A percentile compares a stretch with the other conserved stretches of the same genome.
phyloP scores from a whole-genome alignment of 208 protist genomes.

The Trypanosoma caninum region DNA sequence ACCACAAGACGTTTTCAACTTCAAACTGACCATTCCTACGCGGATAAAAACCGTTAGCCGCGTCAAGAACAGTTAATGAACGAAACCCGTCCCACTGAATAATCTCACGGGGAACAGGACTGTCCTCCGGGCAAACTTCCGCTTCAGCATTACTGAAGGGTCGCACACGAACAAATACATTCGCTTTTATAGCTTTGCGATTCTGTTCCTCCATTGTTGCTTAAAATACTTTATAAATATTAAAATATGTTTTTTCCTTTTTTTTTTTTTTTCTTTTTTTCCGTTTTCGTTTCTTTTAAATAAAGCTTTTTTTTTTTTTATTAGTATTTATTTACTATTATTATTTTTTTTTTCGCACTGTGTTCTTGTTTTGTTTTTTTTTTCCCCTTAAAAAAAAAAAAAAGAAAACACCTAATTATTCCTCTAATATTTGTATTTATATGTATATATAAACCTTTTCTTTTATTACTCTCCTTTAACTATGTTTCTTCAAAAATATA shows the following conservation, averaged over 20 bases:
- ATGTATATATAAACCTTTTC: no score
- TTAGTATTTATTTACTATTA: not conserved
- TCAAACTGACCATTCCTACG: conserved; percentile 63
- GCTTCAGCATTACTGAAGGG: conserved; percentile 71
- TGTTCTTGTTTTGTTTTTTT: no score
- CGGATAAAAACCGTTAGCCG: conserved; percentile 56
- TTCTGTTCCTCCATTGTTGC: conserved; percentile 5
- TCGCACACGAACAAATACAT: conserved; percentile 70
- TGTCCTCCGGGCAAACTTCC: conserved; percentile 59
- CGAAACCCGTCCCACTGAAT: conserved; percentile 52
- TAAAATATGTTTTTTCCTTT: conserved; percentile 17
- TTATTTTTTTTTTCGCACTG: no score
- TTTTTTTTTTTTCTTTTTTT: conserved; percentile 9
- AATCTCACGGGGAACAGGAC: conserved; percentile 63
- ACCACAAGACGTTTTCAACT: conserved; percentile 64
- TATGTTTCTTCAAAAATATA: no score
- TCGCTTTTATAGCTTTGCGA: conserved; percentile 21
- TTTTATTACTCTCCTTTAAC: no score
- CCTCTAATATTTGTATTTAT: no score
- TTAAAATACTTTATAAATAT: not conserved
- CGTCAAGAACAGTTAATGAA: conserved; percentile 62
- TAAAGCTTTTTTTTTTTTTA: not conserved
- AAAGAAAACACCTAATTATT: no score
- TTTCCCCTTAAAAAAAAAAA: no score
- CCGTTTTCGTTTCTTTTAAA: no score